Evolutionary conservation across 768 basidiomycete species (phyloP).

Genomic region (Paxillus involutus): DNA sequence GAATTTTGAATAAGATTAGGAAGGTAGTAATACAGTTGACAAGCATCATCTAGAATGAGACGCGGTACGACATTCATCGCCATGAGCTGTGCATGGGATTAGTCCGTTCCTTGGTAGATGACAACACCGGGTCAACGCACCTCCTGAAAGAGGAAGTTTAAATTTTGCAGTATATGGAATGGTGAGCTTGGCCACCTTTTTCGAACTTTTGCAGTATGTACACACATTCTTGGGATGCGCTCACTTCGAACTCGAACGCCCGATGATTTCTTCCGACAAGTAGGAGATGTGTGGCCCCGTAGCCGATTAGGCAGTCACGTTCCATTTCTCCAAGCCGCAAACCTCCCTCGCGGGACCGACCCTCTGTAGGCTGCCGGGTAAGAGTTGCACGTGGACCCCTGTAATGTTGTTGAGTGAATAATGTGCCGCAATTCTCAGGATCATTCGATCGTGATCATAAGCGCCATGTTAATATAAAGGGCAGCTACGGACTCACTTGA

Average conservation of each 20-base stretch:
- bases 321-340: conserved; percentile 99
- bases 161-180: conserved; percentile 96
- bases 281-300: conserved; percentile 96
- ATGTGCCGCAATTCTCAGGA: conserved; percentile 8
- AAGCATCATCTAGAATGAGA: conserved; percentile 80
- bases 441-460: conserved; percentile 24
- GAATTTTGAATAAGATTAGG: not conserved
- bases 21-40: conserved; percentile 12
- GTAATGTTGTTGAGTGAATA: conserved; percentile 11
- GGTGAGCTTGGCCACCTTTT: conserved; percentile 92
- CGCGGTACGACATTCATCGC: conserved; percentile 97
- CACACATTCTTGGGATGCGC: conserved; percentile 96
- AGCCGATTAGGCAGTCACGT: conserved; percentile 95
- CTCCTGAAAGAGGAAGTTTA: conserved; percentile 88
- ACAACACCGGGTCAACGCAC: conserved; percentile 36
- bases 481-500: too few species aligned
- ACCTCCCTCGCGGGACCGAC: conserved; percentile 96
- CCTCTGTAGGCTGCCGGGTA: conserved; percentile 97
- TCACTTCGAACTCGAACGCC: conserved; percentile 95
- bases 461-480: too few species aligned
- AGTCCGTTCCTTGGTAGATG: not conserved
- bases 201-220: conserved; percentile 96
- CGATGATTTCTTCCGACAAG: too few species aligned
- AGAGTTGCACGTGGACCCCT: conserved; percentile 95
- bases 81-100: conserved; percentile 62